Base-by-base conservation (phyloP, 768 basidiomycete species). In the Lentinula sp. region DNA sequence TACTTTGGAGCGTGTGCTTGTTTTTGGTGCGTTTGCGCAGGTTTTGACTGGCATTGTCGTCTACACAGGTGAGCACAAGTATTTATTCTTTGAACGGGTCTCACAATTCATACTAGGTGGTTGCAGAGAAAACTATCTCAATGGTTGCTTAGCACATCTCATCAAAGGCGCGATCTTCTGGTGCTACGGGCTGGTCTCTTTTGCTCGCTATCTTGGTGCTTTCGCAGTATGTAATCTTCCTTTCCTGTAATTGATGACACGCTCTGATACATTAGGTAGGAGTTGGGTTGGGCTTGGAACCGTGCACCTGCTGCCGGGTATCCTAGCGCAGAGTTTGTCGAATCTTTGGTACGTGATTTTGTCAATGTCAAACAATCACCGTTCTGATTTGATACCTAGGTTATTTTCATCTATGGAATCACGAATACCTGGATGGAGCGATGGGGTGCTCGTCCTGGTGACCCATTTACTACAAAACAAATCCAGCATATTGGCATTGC, bases 341-440 rank as follows among this genome's bases (percentile, higher is more conserved):
- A 94, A 72, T 91, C 87, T 0, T 68, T 78, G 9, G 46, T 48
- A 48, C 21, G 46, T 23, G 21, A 8, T 16, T 23, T 48, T 23
- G 9, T 48, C 21, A 3, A 7, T 23, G 3, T 9, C 21, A 8
- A 11, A 11, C 21, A 23, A 23, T 23, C 21, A 9, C 46, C 21
- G 3, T 48, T 48, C 18, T 18, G 16, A 23, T 21, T 7, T 10
- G 5, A 10, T 23, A 11, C 18, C n/a, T 8, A 48, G 46, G 80
- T 93, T 56, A 95, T 98, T 67, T 95, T 95, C 74, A 37, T 86
- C 0, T 98, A 98, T 69, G 95, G 95, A 7, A 78, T 84, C 37
- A 89, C 93, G 46, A 96, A 98, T 70, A 93, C 90, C 15, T 98
- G 93, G 93, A 93, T 98, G 91, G 96, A 98, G 74, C 84, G 96